These are phyloP conservation scores for Solanum gracilifrons DNA, from an alignment of 257 asterid species.

Conservation along the genomic window DNA sequence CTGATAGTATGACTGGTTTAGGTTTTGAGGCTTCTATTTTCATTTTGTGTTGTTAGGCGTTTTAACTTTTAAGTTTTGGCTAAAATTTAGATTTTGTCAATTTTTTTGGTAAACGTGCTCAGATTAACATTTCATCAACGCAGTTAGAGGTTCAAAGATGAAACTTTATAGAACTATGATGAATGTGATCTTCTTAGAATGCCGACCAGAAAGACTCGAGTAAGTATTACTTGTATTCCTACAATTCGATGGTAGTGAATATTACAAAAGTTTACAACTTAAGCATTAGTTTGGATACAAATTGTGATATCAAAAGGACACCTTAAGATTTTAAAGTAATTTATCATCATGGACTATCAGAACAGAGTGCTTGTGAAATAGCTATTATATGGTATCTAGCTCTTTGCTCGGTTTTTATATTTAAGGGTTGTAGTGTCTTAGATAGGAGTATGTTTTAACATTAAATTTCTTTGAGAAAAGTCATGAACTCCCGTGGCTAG, in stretches of 20 bases:
- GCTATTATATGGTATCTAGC: background rate
- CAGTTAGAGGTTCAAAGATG: background rate
- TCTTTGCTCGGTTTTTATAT: background rate
- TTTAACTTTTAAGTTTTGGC: too few species aligned
- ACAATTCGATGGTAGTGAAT: background rate
- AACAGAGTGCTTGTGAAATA: background rate
- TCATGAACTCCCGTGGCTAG: too few species aligned
- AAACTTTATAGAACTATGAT: background rate
- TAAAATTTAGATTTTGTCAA: too few species aligned
- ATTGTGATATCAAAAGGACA: background rate
- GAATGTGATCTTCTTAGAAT: constrained; percentile 5
- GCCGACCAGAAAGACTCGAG: constrained; percentile 47
- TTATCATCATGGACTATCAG: background rate
- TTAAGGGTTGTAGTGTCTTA: background rate
- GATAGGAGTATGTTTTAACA: background rate
- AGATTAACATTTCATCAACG: too few species aligned
- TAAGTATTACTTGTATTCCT: constrained; percentile 7
- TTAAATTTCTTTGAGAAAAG: too few species aligned
- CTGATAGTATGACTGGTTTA: too few species aligned
- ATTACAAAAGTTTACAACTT: background rate
- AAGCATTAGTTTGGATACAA: background rate
- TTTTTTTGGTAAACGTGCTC: too few species aligned
- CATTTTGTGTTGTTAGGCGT: too few species aligned
- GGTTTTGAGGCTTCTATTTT: too few species aligned
- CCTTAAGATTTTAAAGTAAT: background rate